A percentile compares a stretch with the other conserved stretches of the same genome.
phyloP scores from a whole-genome alignment of 208 protist genomes.

The Trypanosoma scelopori region DNA sequence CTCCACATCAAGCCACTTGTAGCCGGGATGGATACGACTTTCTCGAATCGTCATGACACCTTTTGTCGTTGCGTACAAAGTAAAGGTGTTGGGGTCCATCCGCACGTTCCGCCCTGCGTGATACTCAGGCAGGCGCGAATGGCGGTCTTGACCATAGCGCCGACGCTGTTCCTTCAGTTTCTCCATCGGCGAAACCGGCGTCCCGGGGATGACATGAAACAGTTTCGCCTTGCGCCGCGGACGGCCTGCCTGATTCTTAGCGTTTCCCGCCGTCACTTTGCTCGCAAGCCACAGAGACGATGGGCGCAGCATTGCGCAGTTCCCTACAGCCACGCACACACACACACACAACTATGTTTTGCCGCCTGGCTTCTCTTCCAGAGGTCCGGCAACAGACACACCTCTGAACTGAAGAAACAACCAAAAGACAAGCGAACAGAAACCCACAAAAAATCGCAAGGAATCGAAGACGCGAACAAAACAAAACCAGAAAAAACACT shows the following conservation, averaged over 20 bases:
- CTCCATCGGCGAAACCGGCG: constrained; percentile 71
- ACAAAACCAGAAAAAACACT: too few species aligned
- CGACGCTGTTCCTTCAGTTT: constrained; percentile 82
- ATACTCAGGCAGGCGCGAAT: constrained; percentile 74
- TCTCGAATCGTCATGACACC: constrained; percentile 76
- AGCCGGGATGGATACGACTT: constrained; percentile 65
- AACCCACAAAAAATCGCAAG: too few species aligned
- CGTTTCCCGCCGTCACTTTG: constrained; percentile 82
- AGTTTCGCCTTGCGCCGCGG: constrained; percentile 62
- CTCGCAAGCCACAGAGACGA: constrained; percentile 37
- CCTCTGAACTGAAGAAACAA: too few species aligned
- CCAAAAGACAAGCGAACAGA: too few species aligned
- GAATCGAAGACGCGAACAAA: too few species aligned
- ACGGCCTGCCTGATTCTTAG: constrained; percentile 73
- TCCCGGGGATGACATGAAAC: constrained; percentile 76
- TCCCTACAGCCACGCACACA: too few species aligned
- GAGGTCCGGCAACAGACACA: too few species aligned
- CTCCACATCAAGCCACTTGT: constrained; percentile 87
- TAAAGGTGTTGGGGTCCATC: constrained; percentile 83
- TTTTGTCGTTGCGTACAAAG: constrained; percentile 76
- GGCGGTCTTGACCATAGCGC: constrained; percentile 75
- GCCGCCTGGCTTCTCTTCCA: too few species aligned
- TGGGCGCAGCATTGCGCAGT: constrained; percentile 68
- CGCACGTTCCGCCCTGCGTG: constrained; percentile 68
- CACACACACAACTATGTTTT: too few species aligned